These are phyloP conservation scores for Isoetes engelmannii DNA, from an alignment of 83 land plant species.

Conservation along the genomic window DNA sequence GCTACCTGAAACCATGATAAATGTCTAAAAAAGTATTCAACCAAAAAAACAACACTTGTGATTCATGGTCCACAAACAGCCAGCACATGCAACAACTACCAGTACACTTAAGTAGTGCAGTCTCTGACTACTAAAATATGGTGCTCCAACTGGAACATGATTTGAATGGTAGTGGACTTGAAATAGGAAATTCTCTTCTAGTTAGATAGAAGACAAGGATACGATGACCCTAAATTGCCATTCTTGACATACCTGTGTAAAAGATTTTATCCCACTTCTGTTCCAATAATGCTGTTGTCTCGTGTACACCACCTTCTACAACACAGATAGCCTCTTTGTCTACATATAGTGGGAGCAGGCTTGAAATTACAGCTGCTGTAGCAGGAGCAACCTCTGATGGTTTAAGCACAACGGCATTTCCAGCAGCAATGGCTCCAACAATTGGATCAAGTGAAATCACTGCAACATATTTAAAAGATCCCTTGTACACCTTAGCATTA, in stretches of 20 bases:
- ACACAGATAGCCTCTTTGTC: slow-evolving; percentile 53
- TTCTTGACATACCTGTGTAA: too few relatives aligned
- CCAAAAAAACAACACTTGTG: too few relatives aligned
- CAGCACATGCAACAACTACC: too few relatives aligned
- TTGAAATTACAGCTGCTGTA: slow-evolving; percentile 52
- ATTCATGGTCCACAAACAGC: too few relatives aligned
- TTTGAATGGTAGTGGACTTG: too few relatives aligned
- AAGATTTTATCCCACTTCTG: slow-evolving; percentile 93
- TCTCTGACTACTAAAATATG: too few relatives aligned
- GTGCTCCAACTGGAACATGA: too few relatives aligned
- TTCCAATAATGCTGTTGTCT: slow-evolving; percentile 45
- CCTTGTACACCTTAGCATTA: too few relatives aligned
- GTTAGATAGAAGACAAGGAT: neutral
- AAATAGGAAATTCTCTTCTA: too few relatives aligned
- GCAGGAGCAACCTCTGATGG: slow-evolving; percentile 83
- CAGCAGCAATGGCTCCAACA: slow-evolving; percentile 86
- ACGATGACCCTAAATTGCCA: too few relatives aligned
- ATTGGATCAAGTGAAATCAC: slow-evolving; percentile 71
- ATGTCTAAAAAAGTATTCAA: too few relatives aligned
- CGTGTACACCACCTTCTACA: slow-evolving; percentile 58
- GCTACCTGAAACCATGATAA: slow-evolving; percentile 41
- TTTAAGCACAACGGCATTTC: slow-evolving; percentile 68
- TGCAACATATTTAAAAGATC: slow-evolving; percentile 7
- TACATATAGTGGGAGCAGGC: slow-evolving; percentile 43
- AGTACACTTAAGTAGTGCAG: too few relatives aligned